A percentile compares a stretch with the other conserved stretches of the same genome.
Evolutionary conservation across 225 moss, liverwort and hornwort species (phyloP).

Genomic region (Marchantia paleacea): DNA sequence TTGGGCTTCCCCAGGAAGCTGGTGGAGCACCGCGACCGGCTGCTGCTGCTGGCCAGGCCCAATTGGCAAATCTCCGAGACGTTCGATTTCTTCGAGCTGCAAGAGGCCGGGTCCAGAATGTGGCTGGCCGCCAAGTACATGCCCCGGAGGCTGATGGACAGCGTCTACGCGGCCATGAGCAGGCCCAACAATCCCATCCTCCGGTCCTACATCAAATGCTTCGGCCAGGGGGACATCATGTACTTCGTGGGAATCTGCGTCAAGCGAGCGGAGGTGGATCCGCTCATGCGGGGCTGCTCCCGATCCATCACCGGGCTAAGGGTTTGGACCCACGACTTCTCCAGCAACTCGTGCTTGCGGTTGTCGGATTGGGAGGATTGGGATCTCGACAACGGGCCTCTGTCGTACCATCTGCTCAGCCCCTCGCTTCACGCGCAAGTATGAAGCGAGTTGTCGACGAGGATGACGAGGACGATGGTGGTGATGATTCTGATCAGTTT

Average conservation of each 20-base stretch:
- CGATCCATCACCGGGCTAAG: constrained; percentile 11
- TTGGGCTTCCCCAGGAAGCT: constrained; percentile 25
- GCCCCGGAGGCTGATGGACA: constrained; percentile 31
- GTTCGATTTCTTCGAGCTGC: constrained; percentile 33
- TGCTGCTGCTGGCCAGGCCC: constrained; percentile 23
- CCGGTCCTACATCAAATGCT: constrained; percentile 30
- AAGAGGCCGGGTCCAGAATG: constrained; percentile 16
- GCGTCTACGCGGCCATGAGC: constrained; percentile 20
- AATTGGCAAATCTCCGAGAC: constrained; percentile 3
- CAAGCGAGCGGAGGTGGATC: constrained; percentile 18
- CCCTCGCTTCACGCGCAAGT: constrained; percentile 22
- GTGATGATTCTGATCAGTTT: background rate
- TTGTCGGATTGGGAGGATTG: constrained; percentile 34
- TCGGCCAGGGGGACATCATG: constrained; percentile 37
- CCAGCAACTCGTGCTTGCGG: constrained; percentile 28
- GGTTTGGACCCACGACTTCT: constrained; percentile 31
- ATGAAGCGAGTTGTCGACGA: no score
- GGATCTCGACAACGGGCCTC: constrained; percentile 20
- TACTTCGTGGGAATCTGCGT: constrained; percentile 34
- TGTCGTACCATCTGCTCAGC: constrained; percentile 24
- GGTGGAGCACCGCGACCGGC: constrained; percentile 30
- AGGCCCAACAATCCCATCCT: constrained; percentile 13
- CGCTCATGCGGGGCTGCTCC: background rate
- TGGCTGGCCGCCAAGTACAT: constrained; percentile 25
- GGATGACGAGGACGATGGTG: no score